Evolutionary conservation across 2,329 filamentous ascomycete species (phyloP).

Genomic region (Cercospora sp.): DNA sequence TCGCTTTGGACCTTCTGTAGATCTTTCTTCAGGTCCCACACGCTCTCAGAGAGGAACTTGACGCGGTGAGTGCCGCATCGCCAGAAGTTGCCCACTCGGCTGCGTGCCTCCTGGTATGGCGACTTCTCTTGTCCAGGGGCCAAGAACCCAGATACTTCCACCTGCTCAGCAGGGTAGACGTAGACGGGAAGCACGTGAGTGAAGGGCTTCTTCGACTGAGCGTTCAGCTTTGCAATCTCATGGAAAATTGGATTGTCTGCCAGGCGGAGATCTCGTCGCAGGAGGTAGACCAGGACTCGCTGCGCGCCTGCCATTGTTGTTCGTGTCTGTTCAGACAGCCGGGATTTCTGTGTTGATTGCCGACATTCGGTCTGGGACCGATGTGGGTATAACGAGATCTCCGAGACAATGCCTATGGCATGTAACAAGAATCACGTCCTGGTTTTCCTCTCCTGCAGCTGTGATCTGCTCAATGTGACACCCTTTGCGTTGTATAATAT

Average conservation of each 20-base stretch:
- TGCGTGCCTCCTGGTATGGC: conserved; percentile 69
- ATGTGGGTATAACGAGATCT: not conserved
- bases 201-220: conserved; percentile 47
- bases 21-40: conserved; percentile 69
- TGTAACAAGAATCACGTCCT: not conserved
- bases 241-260: conserved; percentile 74
- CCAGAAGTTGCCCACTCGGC: conserved; percentile 67
- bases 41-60: conserved; percentile 69
- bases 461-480: not conserved
- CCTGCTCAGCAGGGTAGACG: conserved; percentile 67
- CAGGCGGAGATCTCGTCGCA: conserved; percentile 71
- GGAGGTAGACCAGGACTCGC: conserved; percentile 65
- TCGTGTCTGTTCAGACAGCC: not conserved
- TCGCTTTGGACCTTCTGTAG: conserved; percentile 61
- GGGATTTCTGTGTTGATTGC: not conserved
- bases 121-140: conserved; percentile 50
- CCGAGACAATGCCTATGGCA: not conserved
- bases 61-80: conserved; percentile 70
- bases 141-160: conserved; percentile 76
- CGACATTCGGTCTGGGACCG: not conserved
- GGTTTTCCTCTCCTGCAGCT: not conserved
- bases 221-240: conserved; percentile 50
- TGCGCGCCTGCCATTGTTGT: conserved; percentile 20
- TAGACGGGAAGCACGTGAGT: conserved; percentile 73
- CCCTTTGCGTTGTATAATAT: not conserved